These are phyloP conservation scores for Ascoidea asiatica DNA, from an alignment of 805 yeast genomes.

Conservation along the genomic window DNA sequence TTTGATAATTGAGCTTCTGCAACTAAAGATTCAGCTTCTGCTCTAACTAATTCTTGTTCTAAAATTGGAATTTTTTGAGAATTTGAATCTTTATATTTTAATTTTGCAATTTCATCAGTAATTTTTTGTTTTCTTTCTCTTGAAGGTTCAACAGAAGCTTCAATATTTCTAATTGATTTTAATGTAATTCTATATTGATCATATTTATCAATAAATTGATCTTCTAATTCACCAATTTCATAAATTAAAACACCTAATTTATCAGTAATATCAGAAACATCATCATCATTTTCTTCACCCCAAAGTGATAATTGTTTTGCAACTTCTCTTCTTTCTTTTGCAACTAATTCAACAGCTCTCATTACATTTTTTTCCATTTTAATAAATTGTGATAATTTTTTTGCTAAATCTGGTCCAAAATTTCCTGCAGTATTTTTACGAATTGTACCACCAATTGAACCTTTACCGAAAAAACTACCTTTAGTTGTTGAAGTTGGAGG, in stretches of 20 bases:
- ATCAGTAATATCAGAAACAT: slow-evolving; percentile 92
- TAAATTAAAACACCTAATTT: slow-evolving; percentile 90
- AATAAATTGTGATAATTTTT: slow-evolving; percentile 81
- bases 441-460: slow-evolving; percentile 53
- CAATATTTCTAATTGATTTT: slow-evolving; percentile 91
- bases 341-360: slow-evolving; percentile 86
- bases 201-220: slow-evolving; percentile 94
- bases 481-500: slow-evolving; percentile 69
- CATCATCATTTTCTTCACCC: slow-evolving; percentile 98
- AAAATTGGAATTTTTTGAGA: slow-evolving; percentile 90
- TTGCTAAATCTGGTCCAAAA: slow-evolving; percentile 88
- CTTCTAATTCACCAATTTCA: slow-evolving; percentile 97
- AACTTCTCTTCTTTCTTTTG: slow-evolving; percentile 88
- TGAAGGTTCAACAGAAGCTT: slow-evolving; percentile 95
- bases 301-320: slow-evolving; percentile 94
- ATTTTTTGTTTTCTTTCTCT: slow-evolving; percentile 96
- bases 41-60: slow-evolving; percentile 97
- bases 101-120: slow-evolving; percentile 93
- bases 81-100: slow-evolving; percentile 97
- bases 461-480: slow-evolving; percentile 60
- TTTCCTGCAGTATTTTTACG: slow-evolving; percentile 83
- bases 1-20: slow-evolving; percentile 98
- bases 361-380: slow-evolving; percentile 94
- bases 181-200: slow-evolving; percentile 95
- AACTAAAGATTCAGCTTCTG: slow-evolving; percentile 97